Conservation (phyloP, 2,329 filamentous ascomycete species). For the Xylaria sp. region DNA sequence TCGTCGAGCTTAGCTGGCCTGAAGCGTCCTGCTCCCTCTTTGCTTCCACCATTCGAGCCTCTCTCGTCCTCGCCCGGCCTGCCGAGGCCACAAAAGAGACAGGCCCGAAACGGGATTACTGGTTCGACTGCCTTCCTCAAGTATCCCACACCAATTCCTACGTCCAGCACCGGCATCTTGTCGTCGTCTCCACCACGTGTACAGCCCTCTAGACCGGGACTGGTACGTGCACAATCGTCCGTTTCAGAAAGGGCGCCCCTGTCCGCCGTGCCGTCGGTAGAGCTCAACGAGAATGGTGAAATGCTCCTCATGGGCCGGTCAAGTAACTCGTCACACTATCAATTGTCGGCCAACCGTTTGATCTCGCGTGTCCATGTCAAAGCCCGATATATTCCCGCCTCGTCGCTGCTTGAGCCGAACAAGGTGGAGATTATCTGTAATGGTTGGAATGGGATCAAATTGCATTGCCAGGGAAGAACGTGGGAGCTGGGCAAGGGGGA, state of each 20-base stretch:
- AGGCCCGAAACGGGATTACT: constrained; percentile 47
- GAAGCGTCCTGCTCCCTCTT: constrained; percentile 66
- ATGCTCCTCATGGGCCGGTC: constrained; percentile 86
- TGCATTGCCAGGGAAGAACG: constrained; percentile 87
- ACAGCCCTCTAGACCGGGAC: constrained; percentile 47
- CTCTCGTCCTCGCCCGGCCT: constrained; percentile 76
- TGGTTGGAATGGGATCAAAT: constrained; percentile 93
- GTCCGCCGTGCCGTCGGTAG: constrained; percentile 78
- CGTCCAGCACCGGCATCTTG: constrained; percentile 88
- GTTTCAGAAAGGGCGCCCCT: constrained; percentile 82
- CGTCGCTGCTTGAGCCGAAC: constrained; percentile 68
- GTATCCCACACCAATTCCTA: constrained; percentile 93
- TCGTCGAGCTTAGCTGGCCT: constrained; percentile 44
- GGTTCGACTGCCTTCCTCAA: constrained; percentile 58
- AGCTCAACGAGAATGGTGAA: constrained; percentile 81
- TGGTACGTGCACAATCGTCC: constrained; percentile 64
- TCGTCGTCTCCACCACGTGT: constrained; percentile 77
- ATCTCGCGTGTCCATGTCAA: constrained; percentile 94
- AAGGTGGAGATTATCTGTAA: constrained; percentile 87
- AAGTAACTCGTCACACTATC: constrained; percentile 93
- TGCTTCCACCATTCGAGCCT: constrained; percentile 80
- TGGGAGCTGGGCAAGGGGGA: constrained; percentile 88
- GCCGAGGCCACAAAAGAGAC: constrained; percentile 70
- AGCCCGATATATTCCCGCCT: constrained; percentile 76
- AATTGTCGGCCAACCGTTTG: constrained; percentile 87